Percentiles rank a stretch among this genome's conserved stretches.
These are phyloP conservation scores for Staphylotrichum longicolle DNA, from an alignment of 495 filamentous ascomycete genomes.

Conservation along the genomic window DNA sequence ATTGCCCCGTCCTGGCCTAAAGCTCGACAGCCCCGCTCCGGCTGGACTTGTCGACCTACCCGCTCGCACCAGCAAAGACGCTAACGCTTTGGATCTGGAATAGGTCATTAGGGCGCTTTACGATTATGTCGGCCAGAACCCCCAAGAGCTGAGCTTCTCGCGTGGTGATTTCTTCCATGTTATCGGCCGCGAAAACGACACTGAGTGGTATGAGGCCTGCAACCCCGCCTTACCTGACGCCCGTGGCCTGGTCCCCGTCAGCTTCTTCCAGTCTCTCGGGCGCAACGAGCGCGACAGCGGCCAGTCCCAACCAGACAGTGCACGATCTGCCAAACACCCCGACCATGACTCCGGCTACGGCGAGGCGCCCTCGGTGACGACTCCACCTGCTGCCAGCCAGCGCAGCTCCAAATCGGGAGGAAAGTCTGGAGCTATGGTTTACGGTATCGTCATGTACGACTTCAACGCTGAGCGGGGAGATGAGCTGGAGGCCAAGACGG, in stretches of 20 bases:
- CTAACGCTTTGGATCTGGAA: conserved; percentile 30
- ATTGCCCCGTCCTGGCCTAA: conserved; percentile 8
- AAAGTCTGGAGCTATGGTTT: conserved; percentile 84
- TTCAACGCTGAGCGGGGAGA: conserved; percentile 94
- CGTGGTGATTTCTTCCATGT: conserved; percentile 98
- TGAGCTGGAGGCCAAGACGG: conserved; percentile 90
- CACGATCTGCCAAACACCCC: conserved; percentile 50
- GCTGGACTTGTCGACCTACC: too few relatives aligned
- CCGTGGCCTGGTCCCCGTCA: conserved; percentile 86
- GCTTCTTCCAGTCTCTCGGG: conserved; percentile 86
- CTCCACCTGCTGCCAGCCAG: conserved; percentile 43
- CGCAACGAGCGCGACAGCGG: conserved; percentile 86
- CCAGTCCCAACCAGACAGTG: conserved; percentile 66
- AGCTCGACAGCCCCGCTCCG: conserved; percentile 11
- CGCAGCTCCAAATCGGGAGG: conserved; percentile 52
- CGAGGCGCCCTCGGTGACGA: conserved; percentile 51
- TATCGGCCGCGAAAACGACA: conserved; percentile 90
- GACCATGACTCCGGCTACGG: conserved; percentile 80
- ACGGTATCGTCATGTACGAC: conserved; percentile 95
- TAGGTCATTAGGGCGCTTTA: conserved; percentile 97
- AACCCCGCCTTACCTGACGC: conserved; percentile 88
- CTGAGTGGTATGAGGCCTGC: conserved; percentile 97
- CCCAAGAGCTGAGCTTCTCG: conserved; percentile 83
- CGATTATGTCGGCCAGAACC: conserved; percentile 76
- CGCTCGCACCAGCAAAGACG: conserved; percentile 1